Evolutionary conservation across 305 asterid genomes (phyloP).

Genomic region (Solanum aculeatissimum): DNA sequence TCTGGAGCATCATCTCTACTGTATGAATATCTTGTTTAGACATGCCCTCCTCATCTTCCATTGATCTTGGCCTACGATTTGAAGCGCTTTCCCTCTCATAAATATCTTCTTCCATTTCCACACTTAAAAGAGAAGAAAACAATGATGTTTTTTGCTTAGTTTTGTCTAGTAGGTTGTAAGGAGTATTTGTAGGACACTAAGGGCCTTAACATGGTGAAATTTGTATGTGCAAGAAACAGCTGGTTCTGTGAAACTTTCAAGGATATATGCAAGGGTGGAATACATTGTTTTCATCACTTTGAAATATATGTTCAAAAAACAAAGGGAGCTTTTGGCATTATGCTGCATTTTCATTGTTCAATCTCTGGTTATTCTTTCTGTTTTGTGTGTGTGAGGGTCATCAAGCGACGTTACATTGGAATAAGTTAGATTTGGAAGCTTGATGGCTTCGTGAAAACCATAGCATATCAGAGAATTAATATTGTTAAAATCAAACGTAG

Average conservation of each 20-base stretch:
- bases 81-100: neutral
- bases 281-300: neutral
- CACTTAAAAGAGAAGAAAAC: neutral
- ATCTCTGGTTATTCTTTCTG: neutral
- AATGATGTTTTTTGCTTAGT: neutral
- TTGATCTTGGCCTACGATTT: constrained; percentile 6
- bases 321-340: neutral
- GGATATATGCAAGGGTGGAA: neutral
- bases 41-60: constrained; percentile 20
- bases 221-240: neutral
- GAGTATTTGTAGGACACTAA: neutral
- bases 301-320: neutral
- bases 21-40: constrained; percentile 26
- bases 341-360: neutral
- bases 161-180: neutral
- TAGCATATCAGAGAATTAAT: neutral
- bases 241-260: neutral
- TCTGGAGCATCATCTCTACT: constrained; percentile 16
- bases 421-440: neutral
- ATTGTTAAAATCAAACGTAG: neutral
- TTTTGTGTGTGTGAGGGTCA: neutral
- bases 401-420: neutral
- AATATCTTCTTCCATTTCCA: neutral
- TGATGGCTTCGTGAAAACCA: neutral
- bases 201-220: neutral